Conservation (phyloP, 73 alveolate species). For the Paramecium caudatum region DNA sequence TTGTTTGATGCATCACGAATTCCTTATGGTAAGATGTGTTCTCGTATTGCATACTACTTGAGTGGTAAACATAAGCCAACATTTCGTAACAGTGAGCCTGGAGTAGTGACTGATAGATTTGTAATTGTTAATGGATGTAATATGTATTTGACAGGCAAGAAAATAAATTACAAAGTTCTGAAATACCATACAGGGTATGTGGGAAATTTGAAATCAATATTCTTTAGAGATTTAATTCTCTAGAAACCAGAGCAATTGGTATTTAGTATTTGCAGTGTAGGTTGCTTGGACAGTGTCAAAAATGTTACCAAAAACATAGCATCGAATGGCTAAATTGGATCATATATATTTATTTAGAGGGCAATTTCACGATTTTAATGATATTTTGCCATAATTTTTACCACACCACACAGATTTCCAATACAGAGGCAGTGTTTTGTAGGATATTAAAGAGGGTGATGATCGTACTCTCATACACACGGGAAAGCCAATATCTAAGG, state of each 20-base stretch:
- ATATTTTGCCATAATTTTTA: constrained; percentile 57
- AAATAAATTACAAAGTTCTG: constrained; percentile 38
- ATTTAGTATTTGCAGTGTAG: background rate
- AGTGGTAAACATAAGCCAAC: constrained; percentile 58
- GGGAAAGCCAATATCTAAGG: background rate
- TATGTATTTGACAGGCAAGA: constrained; percentile 66
- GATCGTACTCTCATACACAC: background rate
- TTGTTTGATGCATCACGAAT: constrained; percentile 68
- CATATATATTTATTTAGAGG: constrained; percentile 49
- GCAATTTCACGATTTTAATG: background rate
- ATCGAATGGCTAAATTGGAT: constrained; percentile 33
- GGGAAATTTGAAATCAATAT: constrained; percentile 33
- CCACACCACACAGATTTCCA: constrained; percentile 53
- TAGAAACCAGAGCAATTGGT: constrained; percentile 62
- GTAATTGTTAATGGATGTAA: constrained; percentile 51
- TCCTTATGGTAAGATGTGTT: constrained; percentile 63
- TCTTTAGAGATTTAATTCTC: constrained; percentile 18
- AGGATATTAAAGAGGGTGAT: constrained; percentile 29
- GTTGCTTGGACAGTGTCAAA: constrained; percentile 57
- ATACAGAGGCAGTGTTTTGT: background rate
- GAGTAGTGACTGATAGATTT: constrained; percentile 16
- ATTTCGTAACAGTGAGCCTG: constrained; percentile 34
- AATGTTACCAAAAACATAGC: constrained; percentile 40
- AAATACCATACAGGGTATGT: constrained; percentile 64
- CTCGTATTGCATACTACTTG: constrained; percentile 13